Evolutionary conservation across 768 basidiomycete genomes (phyloP).

Genomic region (Nevesoporus exiguus): DNA sequence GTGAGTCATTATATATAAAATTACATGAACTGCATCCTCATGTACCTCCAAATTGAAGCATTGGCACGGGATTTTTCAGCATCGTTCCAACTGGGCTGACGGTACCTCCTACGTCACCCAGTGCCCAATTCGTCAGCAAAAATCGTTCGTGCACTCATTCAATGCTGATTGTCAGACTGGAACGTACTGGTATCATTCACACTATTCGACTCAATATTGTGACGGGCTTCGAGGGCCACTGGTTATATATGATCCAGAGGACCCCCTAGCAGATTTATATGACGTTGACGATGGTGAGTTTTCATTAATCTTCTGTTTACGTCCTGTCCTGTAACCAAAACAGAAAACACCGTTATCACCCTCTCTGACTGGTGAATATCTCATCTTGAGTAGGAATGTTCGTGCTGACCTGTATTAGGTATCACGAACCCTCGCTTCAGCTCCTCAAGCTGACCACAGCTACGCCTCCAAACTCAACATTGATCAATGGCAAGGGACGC

Average conservation of each 20-base stretch:
- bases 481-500: conserved; percentile 54
- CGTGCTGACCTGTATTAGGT: not conserved
- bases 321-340: not conserved
- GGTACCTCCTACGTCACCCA: not conserved
- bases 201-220: conserved; percentile 39
- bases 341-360: conserved; percentile 37
- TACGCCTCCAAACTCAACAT: conserved; percentile 33
- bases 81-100: conserved; percentile 2
- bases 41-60: not conserved
- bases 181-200: conserved; percentile 47
- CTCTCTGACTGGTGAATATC: not conserved
- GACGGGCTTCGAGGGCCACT: conserved; percentile 38
- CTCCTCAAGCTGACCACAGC: not conserved
- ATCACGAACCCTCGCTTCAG: not conserved
- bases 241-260: not conserved
- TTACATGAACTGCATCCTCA: conserved; percentile 14
- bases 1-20: conserved; percentile 15
- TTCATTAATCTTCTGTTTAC: not conserved
- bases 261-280: conserved; percentile 35
- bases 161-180: conserved; percentile 22
- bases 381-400: not conserved
- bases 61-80: conserved; percentile 4
- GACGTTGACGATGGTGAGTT: conserved; percentile 43
- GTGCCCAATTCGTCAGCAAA: conserved; percentile 16
- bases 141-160: conserved; percentile 38